Evolutionary conservation across 1,139 yeast genomes (phyloP).

Genomic region (Scheffersomyces stambukii): DNA sequence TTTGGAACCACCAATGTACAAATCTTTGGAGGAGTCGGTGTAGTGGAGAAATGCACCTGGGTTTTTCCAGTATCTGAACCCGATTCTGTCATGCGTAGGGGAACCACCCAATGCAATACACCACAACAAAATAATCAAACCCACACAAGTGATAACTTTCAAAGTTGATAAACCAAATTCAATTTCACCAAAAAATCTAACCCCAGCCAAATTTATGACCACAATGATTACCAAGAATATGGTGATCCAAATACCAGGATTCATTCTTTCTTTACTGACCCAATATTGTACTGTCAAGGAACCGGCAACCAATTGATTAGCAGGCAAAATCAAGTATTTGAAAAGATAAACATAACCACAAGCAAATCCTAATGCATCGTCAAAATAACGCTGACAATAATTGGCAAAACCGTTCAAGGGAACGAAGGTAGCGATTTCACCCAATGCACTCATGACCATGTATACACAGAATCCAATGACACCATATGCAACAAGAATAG

Average conservation of each 20-base stretch:
- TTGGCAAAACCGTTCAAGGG: constrained; percentile 74
- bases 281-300: constrained; percentile 60
- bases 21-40: constrained; percentile 22
- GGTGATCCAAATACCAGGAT: constrained; percentile 61
- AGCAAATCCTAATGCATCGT: constrained; percentile 70
- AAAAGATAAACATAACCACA: constrained; percentile 63
- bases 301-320: constrained; percentile 60
- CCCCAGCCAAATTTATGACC: constrained; percentile 58
- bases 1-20: constrained; percentile 17
- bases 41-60: constrained; percentile 61
- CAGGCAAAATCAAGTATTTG: constrained; percentile 57
- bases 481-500: constrained; percentile 57
- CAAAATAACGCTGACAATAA: constrained; percentile 63
- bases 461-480: constrained; percentile 62
- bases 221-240: constrained; percentile 45
- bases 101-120: constrained; percentile 55
- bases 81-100: constrained; percentile 57
- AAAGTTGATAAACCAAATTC: constrained; percentile 64
- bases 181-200: constrained; percentile 59
- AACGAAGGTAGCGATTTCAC: constrained; percentile 71
- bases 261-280: constrained; percentile 43
- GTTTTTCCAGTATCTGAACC: constrained; percentile 62
- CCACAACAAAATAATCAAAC: constrained; percentile 46
- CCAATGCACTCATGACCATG: constrained; percentile 66
- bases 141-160: constrained; percentile 55